phyloP scores from a whole-genome alignment of 2,329 filamentous ascomycete species.

The Monascus ruber region DNA sequence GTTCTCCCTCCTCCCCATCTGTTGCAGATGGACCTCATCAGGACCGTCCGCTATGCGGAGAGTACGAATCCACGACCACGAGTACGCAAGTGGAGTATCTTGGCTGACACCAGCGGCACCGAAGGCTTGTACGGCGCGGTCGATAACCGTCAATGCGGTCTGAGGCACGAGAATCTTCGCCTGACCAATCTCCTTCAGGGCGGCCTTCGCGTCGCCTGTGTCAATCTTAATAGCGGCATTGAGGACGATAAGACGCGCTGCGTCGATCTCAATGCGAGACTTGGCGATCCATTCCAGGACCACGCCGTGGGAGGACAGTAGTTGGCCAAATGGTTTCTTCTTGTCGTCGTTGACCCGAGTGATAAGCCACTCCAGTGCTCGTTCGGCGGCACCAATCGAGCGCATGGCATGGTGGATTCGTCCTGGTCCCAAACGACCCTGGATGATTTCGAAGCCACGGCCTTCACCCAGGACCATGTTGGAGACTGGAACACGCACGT shows the following conservation, averaged over 20 bases:
- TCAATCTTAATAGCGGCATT: conserved; percentile 96
- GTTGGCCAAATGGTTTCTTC: conserved; percentile 86
- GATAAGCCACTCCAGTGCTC: conserved; percentile 88
- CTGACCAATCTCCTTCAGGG: conserved; percentile 85
- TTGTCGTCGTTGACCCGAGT: conserved; percentile 83
- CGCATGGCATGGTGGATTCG: conserved; percentile 98
- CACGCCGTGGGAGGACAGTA: conserved; percentile 77
- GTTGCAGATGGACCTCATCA: conserved; percentile 77
- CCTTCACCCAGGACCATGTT: conserved; percentile 90
- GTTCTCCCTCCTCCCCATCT: conserved; percentile 46
- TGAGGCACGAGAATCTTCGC: conserved; percentile 86
- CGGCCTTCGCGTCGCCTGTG: conserved; percentile 72
- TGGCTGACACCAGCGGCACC: conserved; percentile 85
- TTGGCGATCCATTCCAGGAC: conserved; percentile 91
- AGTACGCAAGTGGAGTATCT: conserved; percentile 78
- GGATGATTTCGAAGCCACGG: conserved; percentile 94
- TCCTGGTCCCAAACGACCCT: conserved; percentile 87
- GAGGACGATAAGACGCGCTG: conserved; percentile 76
- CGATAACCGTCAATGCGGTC: conserved; percentile 74
- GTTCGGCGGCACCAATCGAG: conserved; percentile 79
- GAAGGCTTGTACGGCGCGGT: conserved; percentile 86
- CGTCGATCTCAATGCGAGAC: conserved; percentile 86
- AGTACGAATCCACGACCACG: conserved; percentile 73
- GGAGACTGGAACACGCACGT: conserved; percentile 73
- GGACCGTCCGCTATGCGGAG: conserved; percentile 84